Conservation (phyloP, 768 basidiomycete genomes). For the Boletus subcaerulescens region DNA sequence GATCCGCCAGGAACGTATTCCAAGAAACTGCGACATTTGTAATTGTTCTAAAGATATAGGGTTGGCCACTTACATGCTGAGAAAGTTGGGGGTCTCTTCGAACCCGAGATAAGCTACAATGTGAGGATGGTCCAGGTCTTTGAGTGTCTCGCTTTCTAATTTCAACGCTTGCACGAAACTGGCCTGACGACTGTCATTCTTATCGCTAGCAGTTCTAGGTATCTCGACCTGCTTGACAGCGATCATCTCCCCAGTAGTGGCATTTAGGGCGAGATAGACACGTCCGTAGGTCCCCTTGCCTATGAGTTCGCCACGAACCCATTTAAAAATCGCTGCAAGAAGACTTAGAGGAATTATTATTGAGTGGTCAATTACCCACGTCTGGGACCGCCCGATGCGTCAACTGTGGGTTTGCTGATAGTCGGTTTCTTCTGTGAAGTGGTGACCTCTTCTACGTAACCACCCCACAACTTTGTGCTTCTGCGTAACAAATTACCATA, state of each 20-base stretch:
- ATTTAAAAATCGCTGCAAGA: conserved; percentile 82
- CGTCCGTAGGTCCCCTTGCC: conserved; percentile 96
- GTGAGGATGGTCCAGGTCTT: conserved; percentile 94
- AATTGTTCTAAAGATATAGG: not conserved
- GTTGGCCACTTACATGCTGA: conserved; percentile 77
- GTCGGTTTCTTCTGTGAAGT: conserved; percentile 59
- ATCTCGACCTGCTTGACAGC: conserved; percentile 99
- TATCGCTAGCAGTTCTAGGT: conserved; percentile 88
- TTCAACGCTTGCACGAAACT: conserved; percentile 89
- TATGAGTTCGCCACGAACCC: conserved; percentile 97
- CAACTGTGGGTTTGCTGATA: conserved; percentile 43
- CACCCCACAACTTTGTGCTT: conserved; percentile 96
- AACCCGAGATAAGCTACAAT: conserved; percentile 97
- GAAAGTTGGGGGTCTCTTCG: conserved; percentile 81
- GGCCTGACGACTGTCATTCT: conserved; percentile 79
- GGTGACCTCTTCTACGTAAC: conserved; percentile 88
- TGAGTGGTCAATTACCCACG: conserved; percentile 47
- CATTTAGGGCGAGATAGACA: conserved; percentile 94
- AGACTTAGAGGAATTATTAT: conserved; percentile 14
- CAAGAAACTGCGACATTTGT: conserved; percentile 66
- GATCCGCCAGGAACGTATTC: conserved; percentile 99
- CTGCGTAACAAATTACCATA: conserved; percentile 60
- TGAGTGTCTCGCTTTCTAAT: conserved; percentile 92
- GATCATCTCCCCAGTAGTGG: conserved; percentile 97
- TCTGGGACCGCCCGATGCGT: conserved; percentile 62